phyloP scores from a whole-genome alignment of 2,329 filamentous ascomycete genomes.

The Cladosporium sp. region DNA sequence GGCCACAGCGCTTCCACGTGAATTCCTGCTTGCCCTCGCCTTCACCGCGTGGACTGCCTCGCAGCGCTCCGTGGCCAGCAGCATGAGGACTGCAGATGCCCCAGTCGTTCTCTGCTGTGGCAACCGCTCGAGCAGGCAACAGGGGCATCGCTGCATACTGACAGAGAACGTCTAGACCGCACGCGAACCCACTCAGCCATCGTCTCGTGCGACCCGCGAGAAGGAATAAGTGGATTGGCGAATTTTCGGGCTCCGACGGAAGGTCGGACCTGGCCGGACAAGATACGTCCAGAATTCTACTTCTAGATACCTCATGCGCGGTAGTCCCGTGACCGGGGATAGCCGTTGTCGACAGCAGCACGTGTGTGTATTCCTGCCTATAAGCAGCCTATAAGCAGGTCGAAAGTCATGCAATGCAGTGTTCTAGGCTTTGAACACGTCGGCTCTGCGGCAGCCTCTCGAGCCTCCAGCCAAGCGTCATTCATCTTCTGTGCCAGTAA shows the following conservation, averaged over 20 bases:
- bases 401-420: neutral
- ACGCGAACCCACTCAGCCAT: neutral
- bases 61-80: neutral
- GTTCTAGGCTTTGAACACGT: no score
- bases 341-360: neutral
- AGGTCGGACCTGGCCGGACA: no score
- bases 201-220: neutral
- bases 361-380: no score
- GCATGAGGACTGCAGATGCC: neutral
- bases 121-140: neutral
- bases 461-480: no score
- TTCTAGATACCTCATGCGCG: no score
- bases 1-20: neutral
- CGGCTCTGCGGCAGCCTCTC: no score
- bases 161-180: slow-evolving; percentile 4
- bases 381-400: neutral
- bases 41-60: neutral
- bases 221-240: neutral
- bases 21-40: neutral
- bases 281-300: no score
- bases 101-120: slow-evolving; percentile 5
- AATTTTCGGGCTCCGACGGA: neutral
- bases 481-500: no score
- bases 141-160: neutral
- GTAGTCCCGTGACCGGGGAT: neutral